phyloP scores from a whole-genome alignment of 805 yeast genomes.

The Barnettozyma pratensis region DNA sequence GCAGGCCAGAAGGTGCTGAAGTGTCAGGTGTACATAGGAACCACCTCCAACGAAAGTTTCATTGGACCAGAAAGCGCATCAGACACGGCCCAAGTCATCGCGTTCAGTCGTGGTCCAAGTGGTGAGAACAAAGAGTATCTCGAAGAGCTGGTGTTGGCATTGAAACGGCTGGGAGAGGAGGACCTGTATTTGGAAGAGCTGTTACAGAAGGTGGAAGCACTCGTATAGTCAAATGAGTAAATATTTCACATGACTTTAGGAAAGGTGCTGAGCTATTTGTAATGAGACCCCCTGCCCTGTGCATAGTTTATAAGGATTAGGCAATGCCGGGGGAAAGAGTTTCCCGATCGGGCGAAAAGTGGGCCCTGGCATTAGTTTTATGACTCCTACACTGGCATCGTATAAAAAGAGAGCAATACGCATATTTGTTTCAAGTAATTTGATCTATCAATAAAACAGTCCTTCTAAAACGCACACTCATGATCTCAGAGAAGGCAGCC shows the following conservation, averaged over 20 bases:
- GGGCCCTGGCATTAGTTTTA: no score
- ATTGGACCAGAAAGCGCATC: constrained; percentile 70
- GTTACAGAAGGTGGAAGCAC: not conserved
- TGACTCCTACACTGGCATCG: no score
- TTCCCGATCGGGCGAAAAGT: not conserved
- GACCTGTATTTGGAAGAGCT: constrained; percentile 9
- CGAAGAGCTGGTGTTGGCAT: constrained; percentile 44
- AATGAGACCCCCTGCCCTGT: no score
- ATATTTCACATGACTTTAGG: not conserved
- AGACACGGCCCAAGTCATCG: constrained; percentile 58
- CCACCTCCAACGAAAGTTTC: constrained; percentile 74
- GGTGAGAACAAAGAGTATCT: constrained; percentile 78
- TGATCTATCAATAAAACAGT: no score
- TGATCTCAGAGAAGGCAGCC: constrained; percentile 40
- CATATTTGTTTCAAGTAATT: no score
- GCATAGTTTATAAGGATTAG: no score
- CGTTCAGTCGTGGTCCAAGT: constrained; percentile 63
- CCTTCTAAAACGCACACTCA: not conserved
- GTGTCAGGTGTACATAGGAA: constrained; percentile 78
- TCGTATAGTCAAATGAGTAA: not conserved
- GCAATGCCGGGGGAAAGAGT: not conserved
- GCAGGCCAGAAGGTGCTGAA: constrained; percentile 36
- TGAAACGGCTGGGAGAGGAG: constrained; percentile 27
- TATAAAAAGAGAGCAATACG: no score
- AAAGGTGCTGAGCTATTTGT: no score